Conservation (phyloP, 2,329 filamentous ascomycete genomes). For the Verticillium zaregamsianum region DNA sequence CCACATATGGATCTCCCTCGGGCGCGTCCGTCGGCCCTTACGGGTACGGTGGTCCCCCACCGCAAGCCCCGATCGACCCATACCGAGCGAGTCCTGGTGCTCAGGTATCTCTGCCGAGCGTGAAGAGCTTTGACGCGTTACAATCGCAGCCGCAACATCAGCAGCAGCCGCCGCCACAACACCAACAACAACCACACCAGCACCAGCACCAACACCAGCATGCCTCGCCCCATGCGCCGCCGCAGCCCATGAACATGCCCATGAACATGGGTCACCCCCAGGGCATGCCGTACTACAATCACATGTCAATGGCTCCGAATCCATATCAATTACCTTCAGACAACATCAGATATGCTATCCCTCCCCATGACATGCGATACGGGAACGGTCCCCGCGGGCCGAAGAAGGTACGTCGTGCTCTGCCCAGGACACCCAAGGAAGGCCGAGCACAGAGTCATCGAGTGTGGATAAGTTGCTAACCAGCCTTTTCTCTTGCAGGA, state of each 20-base stretch:
- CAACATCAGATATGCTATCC: not conserved
- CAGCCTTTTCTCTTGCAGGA: slow-evolving; percentile 35
- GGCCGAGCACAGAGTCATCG: too few relatives aligned
- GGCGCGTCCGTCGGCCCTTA: not conserved
- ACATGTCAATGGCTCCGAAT: slow-evolving; percentile 29
- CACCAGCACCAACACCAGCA: slow-evolving; percentile 6
- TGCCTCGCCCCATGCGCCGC: slow-evolving; percentile 17
- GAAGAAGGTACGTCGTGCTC: slow-evolving; percentile 47
- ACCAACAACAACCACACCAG: slow-evolving; percentile 17
- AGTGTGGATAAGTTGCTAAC: not conserved
- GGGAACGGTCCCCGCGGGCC: slow-evolving; percentile 42
- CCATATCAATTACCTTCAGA: slow-evolving; percentile 24
- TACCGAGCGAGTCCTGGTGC: slow-evolving; percentile 28
- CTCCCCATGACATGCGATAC: slow-evolving; percentile 34
- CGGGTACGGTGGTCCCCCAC: slow-evolving; percentile 15
- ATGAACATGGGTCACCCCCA: slow-evolving; percentile 31
- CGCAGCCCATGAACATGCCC: slow-evolving; percentile 29
- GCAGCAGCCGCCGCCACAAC: slow-evolving; percentile 17
- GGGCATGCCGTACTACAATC: slow-evolving; percentile 22
- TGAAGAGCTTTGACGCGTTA: slow-evolving; percentile 36
- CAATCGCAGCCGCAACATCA: slow-evolving; percentile 23
- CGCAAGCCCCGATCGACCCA: slow-evolving; percentile 22
- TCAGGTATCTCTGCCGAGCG: slow-evolving; percentile 35
- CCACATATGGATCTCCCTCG: slow-evolving; percentile 8
- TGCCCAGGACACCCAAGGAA: slow-evolving; percentile 3